A percentile compares a stretch with the other conserved stretches of the same genome.
These are phyloP conservation scores for Rhynchospora breviuscula DNA, from an alignment of 176 grass and related monocot species.

Conservation along the genomic window DNA sequence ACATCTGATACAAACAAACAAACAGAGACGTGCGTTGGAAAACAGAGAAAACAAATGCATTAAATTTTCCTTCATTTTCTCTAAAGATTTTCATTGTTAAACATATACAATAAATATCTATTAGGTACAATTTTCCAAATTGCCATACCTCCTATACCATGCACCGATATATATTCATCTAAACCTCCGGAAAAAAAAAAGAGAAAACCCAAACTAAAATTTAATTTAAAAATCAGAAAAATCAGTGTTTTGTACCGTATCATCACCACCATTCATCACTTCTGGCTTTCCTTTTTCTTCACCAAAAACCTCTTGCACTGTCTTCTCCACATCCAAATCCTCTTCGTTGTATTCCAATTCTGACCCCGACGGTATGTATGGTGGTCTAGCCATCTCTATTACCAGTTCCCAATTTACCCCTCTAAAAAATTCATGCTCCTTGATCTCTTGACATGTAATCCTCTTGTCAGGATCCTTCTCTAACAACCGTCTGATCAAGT, in stretches of 20 bases:
- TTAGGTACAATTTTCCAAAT: not conserved
- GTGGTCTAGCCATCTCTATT: constrained; percentile 61
- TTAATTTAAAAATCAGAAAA: constrained; percentile 21
- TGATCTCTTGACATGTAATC: constrained; percentile 50
- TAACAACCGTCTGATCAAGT: constrained; percentile 65
- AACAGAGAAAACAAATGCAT: not conserved
- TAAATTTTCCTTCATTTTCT: constrained; percentile 12
- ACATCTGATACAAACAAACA: not conserved
- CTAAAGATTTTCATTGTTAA: not conserved
- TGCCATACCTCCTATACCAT: not conserved
- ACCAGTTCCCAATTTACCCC: constrained; percentile 75
- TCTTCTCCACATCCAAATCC: constrained; percentile 73
- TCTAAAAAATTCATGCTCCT: constrained; percentile 73
- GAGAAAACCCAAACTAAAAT: not conserved
- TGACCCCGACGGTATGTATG: constrained; percentile 50
- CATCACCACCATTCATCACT: constrained; percentile 6
- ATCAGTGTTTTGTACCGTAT: constrained; percentile 8
- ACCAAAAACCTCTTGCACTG: constrained; percentile 61
- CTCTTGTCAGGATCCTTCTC: constrained; percentile 86
- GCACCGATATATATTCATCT: not conserved
- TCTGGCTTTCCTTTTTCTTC: not conserved
- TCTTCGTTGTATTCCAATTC: constrained; percentile 5
- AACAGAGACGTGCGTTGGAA: not conserved
- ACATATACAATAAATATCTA: constrained; percentile 10
- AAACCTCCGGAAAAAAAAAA: not conserved